Conservation (phyloP, 2,329 filamentous ascomycete species). For the Cladophialophora chaetospira region DNA sequence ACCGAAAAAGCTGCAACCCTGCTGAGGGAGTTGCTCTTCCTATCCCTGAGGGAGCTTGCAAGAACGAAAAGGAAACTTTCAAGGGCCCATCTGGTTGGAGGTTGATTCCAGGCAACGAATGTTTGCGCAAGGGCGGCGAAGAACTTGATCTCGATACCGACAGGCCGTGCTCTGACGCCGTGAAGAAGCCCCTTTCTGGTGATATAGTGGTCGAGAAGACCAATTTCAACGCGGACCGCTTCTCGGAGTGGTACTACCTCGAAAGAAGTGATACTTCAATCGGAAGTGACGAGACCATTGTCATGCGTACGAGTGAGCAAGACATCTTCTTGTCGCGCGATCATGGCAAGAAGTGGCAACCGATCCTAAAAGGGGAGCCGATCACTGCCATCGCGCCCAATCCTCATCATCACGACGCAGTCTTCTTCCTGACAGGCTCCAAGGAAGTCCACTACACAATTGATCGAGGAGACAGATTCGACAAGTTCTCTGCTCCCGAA, state of each 20-base stretch:
- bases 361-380: constrained; percentile 68
- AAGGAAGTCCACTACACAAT: constrained; percentile 76
- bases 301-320: constrained; percentile 61
- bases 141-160: constrained; percentile 74
- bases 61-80: constrained; percentile 71
- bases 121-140: constrained; percentile 61
- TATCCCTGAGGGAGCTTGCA: constrained; percentile 73
- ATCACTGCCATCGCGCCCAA: constrained; percentile 76
- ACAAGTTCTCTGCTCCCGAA: constrained; percentile 70
- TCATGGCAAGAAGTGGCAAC: constrained; percentile 84
- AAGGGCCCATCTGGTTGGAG: constrained; percentile 88
- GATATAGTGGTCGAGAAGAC: constrained; percentile 64
- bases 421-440: constrained; percentile 77
- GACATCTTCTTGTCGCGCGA: constrained; percentile 75
- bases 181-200: constrained; percentile 59
- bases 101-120: constrained; percentile 81
- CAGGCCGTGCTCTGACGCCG: constrained; percentile 70
- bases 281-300: constrained; percentile 71
- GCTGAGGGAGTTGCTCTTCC: constrained; percentile 57
- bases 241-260: constrained; percentile 69
- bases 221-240: constrained; percentile 63
- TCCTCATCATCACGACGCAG: constrained; percentile 76
- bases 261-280: constrained; percentile 69
- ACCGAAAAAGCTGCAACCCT: constrained; percentile 69
- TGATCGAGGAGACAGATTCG: constrained; percentile 73